These are phyloP conservation scores for Trichoderma sp. DNA, from an alignment of 2,329 filamentous ascomycete species.

Conservation along the genomic window DNA sequence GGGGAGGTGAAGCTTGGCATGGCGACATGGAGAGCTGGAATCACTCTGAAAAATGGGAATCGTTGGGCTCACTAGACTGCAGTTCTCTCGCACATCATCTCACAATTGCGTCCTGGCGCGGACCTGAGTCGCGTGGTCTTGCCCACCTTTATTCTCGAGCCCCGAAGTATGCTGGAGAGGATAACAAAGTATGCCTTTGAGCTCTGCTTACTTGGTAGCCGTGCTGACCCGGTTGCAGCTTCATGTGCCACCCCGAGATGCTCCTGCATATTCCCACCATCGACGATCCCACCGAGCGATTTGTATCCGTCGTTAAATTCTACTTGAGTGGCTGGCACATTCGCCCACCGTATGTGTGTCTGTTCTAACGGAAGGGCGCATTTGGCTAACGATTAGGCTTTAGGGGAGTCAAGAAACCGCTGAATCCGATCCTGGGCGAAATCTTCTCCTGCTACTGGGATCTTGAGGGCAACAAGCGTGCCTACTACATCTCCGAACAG, in stretches of 20 bases:
- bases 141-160: conserved; percentile 96
- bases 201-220: conserved; percentile 6
- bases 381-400: conserved; percentile 25
- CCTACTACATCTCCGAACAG: conserved; percentile 96
- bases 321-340: conserved; percentile 99
- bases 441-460: conserved; percentile 96
- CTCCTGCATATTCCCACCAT: conserved; percentile 83
- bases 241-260: conserved; percentile 98
- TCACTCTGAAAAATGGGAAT: not conserved
- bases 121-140: conserved; percentile 92
- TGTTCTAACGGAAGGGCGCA: conserved; percentile 2
- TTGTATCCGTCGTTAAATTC: conserved; percentile 95
- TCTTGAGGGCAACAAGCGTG: conserved; percentile 75
- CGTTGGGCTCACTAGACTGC: conserved; percentile 2
- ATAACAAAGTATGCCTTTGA: conserved; percentile 81
- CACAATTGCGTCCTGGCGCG: conserved; percentile 90
- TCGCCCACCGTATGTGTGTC: conserved; percentile 75
- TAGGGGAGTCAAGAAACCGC: conserved; percentile 95
- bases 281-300: conserved; percentile 84
- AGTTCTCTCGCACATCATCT: conserved; percentile 98
- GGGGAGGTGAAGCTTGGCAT: not conserved
- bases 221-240: conserved; percentile 53
- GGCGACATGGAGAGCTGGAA: not conserved
- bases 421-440: conserved; percentile 95
- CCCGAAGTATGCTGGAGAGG: conserved; percentile 94